Conservation (phyloP, 2,329 filamentous ascomycete species). For the Pyrenophora teres region DNA sequence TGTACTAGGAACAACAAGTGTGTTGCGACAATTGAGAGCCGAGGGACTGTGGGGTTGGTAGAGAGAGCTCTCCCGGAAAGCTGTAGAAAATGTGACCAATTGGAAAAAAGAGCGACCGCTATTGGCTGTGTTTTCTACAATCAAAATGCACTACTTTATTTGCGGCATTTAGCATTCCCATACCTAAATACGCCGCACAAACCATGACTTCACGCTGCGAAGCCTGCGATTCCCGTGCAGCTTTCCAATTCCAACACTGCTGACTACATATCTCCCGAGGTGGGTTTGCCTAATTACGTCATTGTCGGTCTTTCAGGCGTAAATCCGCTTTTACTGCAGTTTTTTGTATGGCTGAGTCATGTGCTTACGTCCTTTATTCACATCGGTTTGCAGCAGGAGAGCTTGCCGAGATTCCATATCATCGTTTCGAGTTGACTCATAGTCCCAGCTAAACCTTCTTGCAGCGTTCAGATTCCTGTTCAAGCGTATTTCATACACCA, state of each 20-base stretch:
- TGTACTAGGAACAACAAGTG: not conserved
- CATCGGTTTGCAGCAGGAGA: constrained; percentile 22
- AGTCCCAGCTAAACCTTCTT: not conserved
- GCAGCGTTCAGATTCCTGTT: not conserved
- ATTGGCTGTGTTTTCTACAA: constrained; percentile 13
- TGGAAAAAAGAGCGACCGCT: constrained; percentile 16
- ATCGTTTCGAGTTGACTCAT: constrained; percentile 22
- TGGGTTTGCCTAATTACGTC: constrained; percentile 3
- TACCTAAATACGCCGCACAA: not conserved
- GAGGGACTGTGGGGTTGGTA: constrained; percentile 15
- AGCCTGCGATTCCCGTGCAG: not conserved
- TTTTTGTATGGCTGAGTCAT: constrained; percentile 27
- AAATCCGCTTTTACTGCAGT: constrained; percentile 9
- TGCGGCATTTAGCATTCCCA: not conserved
- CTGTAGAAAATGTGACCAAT: constrained; percentile 18
- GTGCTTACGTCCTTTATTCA: constrained; percentile 24
- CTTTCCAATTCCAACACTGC: too few species aligned
- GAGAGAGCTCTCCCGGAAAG: not conserved
- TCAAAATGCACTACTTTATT: not conserved
- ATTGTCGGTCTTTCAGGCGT: not conserved
- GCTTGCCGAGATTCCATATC: constrained; percentile 29
- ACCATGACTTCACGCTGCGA: not conserved
- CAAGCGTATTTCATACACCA: not conserved
- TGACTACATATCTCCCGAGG: not conserved
- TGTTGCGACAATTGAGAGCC: not conserved